A percentile compares a stretch with the other conserved stretches of the same genome.
These are phyloP conservation scores for Thecaphora frezii DNA, from an alignment of 1,284 basidiomycete genomes.

Conservation along the genomic window DNA sequence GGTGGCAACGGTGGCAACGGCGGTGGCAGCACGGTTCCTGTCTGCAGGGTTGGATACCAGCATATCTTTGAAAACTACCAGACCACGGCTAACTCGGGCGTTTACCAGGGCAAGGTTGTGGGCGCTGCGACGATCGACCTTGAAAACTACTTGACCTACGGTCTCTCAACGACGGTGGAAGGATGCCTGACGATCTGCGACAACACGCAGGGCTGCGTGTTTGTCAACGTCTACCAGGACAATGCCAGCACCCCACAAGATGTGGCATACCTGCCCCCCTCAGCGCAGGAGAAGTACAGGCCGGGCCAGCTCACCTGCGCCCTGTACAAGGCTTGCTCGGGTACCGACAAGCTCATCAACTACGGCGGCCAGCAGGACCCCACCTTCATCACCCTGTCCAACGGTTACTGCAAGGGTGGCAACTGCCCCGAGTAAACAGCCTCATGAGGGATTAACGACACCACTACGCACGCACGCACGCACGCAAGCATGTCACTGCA, in stretches of 20 bases:
- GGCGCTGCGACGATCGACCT: slow-evolving; percentile 33
- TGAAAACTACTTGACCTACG: slow-evolving; percentile 37
- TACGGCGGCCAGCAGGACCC: slow-evolving; percentile 40
- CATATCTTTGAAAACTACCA: slow-evolving; percentile 18
- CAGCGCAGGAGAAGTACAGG: slow-evolving; percentile 24
- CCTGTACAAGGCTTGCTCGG: slow-evolving; percentile 28
- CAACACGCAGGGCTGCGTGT: slow-evolving; percentile 16
- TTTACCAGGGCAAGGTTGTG: slow-evolving; percentile 22
- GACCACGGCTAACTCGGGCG: slow-evolving; percentile 12
- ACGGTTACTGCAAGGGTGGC: slow-evolving; percentile 32
- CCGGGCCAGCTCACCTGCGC: slow-evolving; percentile 30
- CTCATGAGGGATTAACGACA: too few relatives aligned
- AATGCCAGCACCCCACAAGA: slow-evolving; percentile 10
- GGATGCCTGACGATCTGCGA: slow-evolving; percentile 27
- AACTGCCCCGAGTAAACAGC: slow-evolving; percentile 5
- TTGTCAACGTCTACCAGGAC: slow-evolving; percentile 40
- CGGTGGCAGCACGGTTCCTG: not conserved
- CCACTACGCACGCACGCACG: too few relatives aligned
- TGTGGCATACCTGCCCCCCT: slow-evolving; percentile 10
- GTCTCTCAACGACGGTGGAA: slow-evolving; percentile 11
- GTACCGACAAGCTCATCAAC: slow-evolving; percentile 21
- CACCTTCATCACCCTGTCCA: slow-evolving; percentile 28
- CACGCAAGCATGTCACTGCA: too few relatives aligned
- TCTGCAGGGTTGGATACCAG: slow-evolving; percentile 17
- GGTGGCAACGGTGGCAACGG: too few relatives aligned